phyloP scores from a whole-genome alignment of 2,329 filamentous ascomycete species.

The Xylariomycetidae sp. region DNA sequence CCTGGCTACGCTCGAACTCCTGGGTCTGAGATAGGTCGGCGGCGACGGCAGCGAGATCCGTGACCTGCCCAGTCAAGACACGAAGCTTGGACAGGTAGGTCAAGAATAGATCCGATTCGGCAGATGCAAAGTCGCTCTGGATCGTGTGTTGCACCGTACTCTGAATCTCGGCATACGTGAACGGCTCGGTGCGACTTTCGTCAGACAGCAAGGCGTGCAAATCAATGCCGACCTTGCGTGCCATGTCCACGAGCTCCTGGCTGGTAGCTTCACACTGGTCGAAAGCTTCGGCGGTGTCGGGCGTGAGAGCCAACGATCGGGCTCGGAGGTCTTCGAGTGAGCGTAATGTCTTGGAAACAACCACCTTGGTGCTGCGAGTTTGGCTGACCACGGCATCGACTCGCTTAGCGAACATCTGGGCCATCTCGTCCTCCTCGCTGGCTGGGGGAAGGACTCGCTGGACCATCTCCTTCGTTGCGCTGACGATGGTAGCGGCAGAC shows the following conservation, averaged over 20 bases:
- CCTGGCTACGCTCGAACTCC: conserved; percentile 69
- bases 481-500: conserved; percentile 49
- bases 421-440: conserved; percentile 60
- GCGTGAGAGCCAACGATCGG: conserved; percentile 66
- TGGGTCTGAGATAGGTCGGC: conserved; percentile 65
- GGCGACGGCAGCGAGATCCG: conserved; percentile 65
- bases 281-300: conserved; percentile 63
- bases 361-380: conserved; percentile 76
- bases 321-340: conserved; percentile 72
- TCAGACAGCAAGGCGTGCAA: conserved; percentile 63
- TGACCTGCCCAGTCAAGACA: conserved; percentile 55
- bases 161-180: conserved; percentile 61
- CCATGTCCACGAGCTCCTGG: conserved; percentile 58
- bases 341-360: conserved; percentile 70
- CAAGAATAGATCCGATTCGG: conserved; percentile 64
- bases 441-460: conserved; percentile 54
- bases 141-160: conserved; percentile 54
- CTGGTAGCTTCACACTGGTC: conserved; percentile 62
- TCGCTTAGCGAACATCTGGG: conserved; percentile 62
- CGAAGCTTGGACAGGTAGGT: conserved; percentile 63
- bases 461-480: conserved; percentile 53
- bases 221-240: conserved; percentile 60
- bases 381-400: conserved; percentile 67
- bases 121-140: conserved; percentile 42
- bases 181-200: conserved; percentile 63